Evolutionary conservation across 1,139 yeast genomes (phyloP).

Genomic region (Candida sp.): DNA sequence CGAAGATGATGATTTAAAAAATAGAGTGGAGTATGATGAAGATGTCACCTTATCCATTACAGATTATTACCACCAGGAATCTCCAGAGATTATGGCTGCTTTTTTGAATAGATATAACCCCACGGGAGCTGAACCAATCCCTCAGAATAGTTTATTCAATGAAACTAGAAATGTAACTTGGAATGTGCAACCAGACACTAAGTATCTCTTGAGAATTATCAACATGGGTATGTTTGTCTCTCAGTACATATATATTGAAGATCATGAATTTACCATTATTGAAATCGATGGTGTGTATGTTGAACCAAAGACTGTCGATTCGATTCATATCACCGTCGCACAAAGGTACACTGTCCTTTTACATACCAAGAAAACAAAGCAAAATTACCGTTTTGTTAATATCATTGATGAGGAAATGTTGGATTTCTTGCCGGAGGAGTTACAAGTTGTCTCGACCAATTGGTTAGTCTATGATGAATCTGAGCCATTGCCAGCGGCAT

Average conservation of each 20-base stretch:
- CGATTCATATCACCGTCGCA: constrained; percentile 68
- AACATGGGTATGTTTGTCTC: constrained; percentile 88
- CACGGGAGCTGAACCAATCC: constrained; percentile 96
- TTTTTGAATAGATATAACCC: constrained; percentile 80
- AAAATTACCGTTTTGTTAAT: constrained; percentile 77
- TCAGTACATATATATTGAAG: constrained; percentile 83
- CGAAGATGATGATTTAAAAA: constrained; percentile 48
- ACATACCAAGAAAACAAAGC: constrained; percentile 56
- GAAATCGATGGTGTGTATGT: constrained; percentile 81
- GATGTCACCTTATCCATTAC: constrained; percentile 65
- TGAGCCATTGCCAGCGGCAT: constrained; percentile 38
- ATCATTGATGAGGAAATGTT: constrained; percentile 76
- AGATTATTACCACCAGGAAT: constrained; percentile 82
- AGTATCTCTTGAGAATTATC: constrained; percentile 73
- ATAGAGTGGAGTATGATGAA: constrained; percentile 61
- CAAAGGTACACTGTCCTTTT: constrained; percentile 77
- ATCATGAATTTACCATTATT: constrained; percentile 74
- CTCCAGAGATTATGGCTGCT: constrained; percentile 45
- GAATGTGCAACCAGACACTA: constrained; percentile 72
- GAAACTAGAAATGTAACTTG: constrained; percentile 72
- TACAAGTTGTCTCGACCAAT: constrained; percentile 68
- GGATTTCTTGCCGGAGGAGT: constrained; percentile 63
- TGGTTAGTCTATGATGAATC: constrained; percentile 56
- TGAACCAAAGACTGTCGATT: constrained; percentile 58
- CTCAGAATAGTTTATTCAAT: constrained; percentile 73